Evolutionary conservation across 2,329 filamentous ascomycete species (phyloP).

Genomic region (Penicillium sp.): DNA sequence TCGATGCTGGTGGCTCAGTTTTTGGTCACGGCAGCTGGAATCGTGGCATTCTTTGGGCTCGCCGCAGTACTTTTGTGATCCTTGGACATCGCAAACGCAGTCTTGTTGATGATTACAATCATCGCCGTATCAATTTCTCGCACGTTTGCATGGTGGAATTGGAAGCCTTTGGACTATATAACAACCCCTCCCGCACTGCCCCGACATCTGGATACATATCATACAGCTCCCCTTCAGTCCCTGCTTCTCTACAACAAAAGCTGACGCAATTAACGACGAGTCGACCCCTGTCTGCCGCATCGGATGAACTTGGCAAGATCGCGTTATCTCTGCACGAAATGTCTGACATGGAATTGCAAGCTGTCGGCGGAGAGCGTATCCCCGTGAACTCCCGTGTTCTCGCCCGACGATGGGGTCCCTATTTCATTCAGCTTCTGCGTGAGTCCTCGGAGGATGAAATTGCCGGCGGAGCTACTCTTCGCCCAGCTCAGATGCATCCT

Average conservation of each 20-base stretch:
- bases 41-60: constrained; percentile 87
- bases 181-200: constrained; percentile 80
- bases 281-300: constrained; percentile 73
- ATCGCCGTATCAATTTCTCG: constrained; percentile 94
- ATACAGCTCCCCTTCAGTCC: constrained; percentile 72
- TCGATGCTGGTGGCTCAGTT: constrained; percentile 90
- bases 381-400: constrained; percentile 91
- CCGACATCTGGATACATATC: constrained; percentile 85
- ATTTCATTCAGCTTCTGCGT: constrained; percentile 88
- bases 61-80: constrained; percentile 93
- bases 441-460: constrained; percentile 76
- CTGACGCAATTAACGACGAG: constrained; percentile 64
- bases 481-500: constrained; percentile 63
- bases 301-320: constrained; percentile 83
- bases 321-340: constrained; percentile 81
- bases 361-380: constrained; percentile 86
- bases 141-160: constrained; percentile 97
- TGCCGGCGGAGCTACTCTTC: constrained; percentile 72
- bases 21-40: constrained; percentile 99
- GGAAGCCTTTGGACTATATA: constrained; percentile 95
- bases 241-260: constrained; percentile 57
- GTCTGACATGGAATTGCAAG: constrained; percentile 94
- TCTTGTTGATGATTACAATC: constrained; percentile 96
- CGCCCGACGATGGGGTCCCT: constrained; percentile 88
- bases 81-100: constrained; percentile 91